These are phyloP conservation scores for Penicillium silybi DNA, from an alignment of 495 filamentous ascomycete species.

Conservation along the genomic window DNA sequence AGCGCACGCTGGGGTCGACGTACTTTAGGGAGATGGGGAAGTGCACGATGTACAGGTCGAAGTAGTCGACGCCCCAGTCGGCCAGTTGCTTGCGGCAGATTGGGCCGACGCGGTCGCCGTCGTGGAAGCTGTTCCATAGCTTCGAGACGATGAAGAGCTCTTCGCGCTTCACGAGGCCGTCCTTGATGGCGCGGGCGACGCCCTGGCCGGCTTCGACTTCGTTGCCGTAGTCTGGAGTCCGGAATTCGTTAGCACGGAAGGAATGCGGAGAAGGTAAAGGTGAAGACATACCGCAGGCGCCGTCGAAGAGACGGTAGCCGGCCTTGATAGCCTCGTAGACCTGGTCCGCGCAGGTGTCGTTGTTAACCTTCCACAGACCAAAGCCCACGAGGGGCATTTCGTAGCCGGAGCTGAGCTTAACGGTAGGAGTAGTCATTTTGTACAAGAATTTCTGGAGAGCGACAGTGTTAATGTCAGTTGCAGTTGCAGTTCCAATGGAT, in stretches of 20 bases:
- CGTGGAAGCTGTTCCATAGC: slow-evolving; percentile 90
- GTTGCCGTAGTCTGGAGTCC: slow-evolving; percentile 74
- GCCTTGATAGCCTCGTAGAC: slow-evolving; percentile 88
- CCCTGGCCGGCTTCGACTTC: slow-evolving; percentile 81
- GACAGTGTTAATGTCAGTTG: no score
- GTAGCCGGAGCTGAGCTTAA: slow-evolving; percentile 77
- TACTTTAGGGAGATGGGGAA: slow-evolving; percentile 79
- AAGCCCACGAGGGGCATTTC: slow-evolving; percentile 86
- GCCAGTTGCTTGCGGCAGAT: slow-evolving; percentile 68
- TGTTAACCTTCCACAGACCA: slow-evolving; percentile 83
- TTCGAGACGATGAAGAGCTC: slow-evolving; percentile 92
- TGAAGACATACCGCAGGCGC: slow-evolving; percentile 67
- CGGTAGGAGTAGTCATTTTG: slow-evolving; percentile 33
- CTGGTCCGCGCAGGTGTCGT: slow-evolving; percentile 68
- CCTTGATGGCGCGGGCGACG: slow-evolving; percentile 79
- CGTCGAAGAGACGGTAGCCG: slow-evolving; percentile 83
- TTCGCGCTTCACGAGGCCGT: slow-evolving; percentile 78
- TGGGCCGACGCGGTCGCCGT: slow-evolving; percentile 65
- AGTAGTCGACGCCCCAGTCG: slow-evolving; percentile 83
- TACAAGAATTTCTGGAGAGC: not conserved
- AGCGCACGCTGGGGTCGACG: slow-evolving; percentile 70
- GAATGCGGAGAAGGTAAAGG: not conserved
- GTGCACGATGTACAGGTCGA: slow-evolving; percentile 79
- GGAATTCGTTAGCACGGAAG: not conserved
- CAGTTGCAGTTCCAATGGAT: not conserved